Evolutionary conservation across 148 eudicot genomes (phyloP).

Genomic region (Fagopyrum homotropicum): DNA sequence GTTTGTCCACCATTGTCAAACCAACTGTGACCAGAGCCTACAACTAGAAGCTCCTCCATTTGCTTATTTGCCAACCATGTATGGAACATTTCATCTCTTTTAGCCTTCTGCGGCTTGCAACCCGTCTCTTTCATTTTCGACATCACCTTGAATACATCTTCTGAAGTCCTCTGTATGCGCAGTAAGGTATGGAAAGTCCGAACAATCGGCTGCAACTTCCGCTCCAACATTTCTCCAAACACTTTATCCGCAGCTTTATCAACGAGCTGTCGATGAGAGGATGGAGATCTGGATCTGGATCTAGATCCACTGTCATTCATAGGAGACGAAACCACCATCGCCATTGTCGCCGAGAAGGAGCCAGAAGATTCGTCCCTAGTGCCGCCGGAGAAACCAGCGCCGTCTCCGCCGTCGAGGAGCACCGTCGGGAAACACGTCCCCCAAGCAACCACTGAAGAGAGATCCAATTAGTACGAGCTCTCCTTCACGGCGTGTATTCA

Average conservation of each 20-base stretch:
- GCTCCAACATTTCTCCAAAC: conserved; percentile 52
- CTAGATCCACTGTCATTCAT: too few species aligned
- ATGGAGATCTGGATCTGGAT: too few species aligned
- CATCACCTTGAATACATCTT: conserved; percentile 43
- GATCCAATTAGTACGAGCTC: too few species aligned
- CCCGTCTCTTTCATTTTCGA: conserved; percentile 21
- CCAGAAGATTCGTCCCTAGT: too few species aligned
- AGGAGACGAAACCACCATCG: too few species aligned
- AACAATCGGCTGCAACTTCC: conserved; percentile 50
- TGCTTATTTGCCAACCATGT: conserved; percentile 52
- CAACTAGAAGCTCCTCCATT: conserved; percentile 24
- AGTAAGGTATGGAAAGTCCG: conserved; percentile 71
- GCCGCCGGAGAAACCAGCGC: too few species aligned
- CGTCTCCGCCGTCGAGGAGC: too few species aligned
- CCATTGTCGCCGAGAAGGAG: too few species aligned
- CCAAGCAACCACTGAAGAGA: too few species aligned
- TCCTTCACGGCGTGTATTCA: too few species aligned
- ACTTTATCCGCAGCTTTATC: conserved; percentile 52
- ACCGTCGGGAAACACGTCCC: too few species aligned
- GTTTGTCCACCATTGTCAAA: conserved; percentile 18
- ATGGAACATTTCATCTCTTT: conserved; percentile 62
- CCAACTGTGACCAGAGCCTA: conserved; percentile 16
- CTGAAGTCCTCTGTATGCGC: conserved; percentile 49
- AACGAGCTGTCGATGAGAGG: conserved; percentile 42
- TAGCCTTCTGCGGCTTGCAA: conserved; percentile 61